A percentile compares a stretch with the other conserved stretches of the same genome.
These are phyloP conservation scores for Talaromyces funiculosus DNA, from an alignment of 2,329 filamentous ascomycete species.

Conservation along the genomic window DNA sequence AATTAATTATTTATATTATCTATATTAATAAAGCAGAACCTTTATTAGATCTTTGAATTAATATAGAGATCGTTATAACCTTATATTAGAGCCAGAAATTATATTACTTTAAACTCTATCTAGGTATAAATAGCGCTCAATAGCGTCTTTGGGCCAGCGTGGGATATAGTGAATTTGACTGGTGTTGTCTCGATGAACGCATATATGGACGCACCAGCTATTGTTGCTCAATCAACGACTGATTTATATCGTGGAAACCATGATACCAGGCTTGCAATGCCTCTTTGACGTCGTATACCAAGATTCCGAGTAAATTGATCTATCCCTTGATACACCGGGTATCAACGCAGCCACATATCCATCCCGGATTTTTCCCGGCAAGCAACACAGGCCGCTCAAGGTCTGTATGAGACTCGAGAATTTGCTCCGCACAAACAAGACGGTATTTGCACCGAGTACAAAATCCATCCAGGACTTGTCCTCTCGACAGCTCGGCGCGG, in stretches of 20 bases:
- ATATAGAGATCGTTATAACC: too few relatives aligned
- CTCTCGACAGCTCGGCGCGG: neutral
- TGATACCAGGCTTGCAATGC: neutral
- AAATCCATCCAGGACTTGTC: neutral
- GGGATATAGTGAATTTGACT: neutral
- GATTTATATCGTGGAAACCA: neutral
- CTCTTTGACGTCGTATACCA: neutral
- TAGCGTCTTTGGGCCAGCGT: slow-evolving; percentile 17
- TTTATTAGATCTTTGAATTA: too few relatives aligned
- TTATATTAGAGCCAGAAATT: too few relatives aligned
- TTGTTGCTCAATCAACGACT: neutral
- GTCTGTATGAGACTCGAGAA: neutral
- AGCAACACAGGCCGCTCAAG: too few relatives aligned
- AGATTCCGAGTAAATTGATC: neutral
- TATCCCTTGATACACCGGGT: too few relatives aligned
- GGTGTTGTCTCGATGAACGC: neutral
- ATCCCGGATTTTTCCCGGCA: too few relatives aligned
- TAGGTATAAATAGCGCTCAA: neutral
- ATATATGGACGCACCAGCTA: neutral
- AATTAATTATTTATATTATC: too few relatives aligned
- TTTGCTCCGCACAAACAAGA: neutral
- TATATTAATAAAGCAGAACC: slow-evolving; percentile 41
- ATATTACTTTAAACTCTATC: too few relatives aligned
- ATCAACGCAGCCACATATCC: too few relatives aligned
- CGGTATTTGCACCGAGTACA: neutral